These are phyloP conservation scores for Metschnikowia lachancei DNA, from an alignment of 805 yeast genomes.

Conservation along the genomic window DNA sequence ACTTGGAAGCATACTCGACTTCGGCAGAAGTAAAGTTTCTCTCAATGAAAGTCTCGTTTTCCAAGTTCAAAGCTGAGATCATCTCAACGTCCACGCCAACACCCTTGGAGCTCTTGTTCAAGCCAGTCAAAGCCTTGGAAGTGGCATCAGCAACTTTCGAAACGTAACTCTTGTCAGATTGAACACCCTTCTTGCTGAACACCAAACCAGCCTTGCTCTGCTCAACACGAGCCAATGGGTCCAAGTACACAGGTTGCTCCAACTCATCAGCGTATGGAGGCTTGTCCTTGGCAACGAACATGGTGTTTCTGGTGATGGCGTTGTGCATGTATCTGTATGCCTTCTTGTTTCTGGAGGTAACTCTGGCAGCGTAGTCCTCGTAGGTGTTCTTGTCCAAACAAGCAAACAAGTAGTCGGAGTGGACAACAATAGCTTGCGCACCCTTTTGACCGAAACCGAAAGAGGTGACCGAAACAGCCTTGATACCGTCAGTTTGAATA, in stretches of 20 bases:
- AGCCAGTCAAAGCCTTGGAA: slow-evolving; percentile 54
- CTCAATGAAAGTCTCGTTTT: slow-evolving; percentile 86
- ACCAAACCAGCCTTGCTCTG: slow-evolving; percentile 41
- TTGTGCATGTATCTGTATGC: slow-evolving; percentile 95
- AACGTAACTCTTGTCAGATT: slow-evolving; percentile 44
- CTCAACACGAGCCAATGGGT: slow-evolving; percentile 84
- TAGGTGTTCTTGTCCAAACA: slow-evolving; percentile 71
- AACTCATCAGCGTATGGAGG: slow-evolving; percentile 89
- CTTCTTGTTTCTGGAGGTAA: slow-evolving; percentile 75
- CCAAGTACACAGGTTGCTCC: slow-evolving; percentile 89
- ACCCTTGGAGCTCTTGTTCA: slow-evolving; percentile 60
- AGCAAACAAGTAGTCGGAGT: slow-evolving; percentile 91
- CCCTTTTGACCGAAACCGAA: slow-evolving; percentile 99
- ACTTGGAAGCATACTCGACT: slow-evolving; percentile 68
- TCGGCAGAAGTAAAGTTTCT: slow-evolving; percentile 87
- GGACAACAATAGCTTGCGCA: slow-evolving; percentile 88
- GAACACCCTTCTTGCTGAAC: slow-evolving; percentile 52
- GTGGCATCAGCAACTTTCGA: slow-evolving; percentile 53
- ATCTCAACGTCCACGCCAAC: slow-evolving; percentile 98
- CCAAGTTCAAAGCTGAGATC: slow-evolving; percentile 72
- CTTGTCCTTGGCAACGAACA: slow-evolving; percentile 89
- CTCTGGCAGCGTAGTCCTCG: slow-evolving; percentile 68
- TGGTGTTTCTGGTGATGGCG: slow-evolving; percentile 84
- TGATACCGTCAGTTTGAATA: slow-evolving; percentile 92
- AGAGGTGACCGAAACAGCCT: slow-evolving; percentile 95